Evolutionary conservation across 2,329 filamentous ascomycete genomes (phyloP).

Genomic region (Cryphonectria naterciae): DNA sequence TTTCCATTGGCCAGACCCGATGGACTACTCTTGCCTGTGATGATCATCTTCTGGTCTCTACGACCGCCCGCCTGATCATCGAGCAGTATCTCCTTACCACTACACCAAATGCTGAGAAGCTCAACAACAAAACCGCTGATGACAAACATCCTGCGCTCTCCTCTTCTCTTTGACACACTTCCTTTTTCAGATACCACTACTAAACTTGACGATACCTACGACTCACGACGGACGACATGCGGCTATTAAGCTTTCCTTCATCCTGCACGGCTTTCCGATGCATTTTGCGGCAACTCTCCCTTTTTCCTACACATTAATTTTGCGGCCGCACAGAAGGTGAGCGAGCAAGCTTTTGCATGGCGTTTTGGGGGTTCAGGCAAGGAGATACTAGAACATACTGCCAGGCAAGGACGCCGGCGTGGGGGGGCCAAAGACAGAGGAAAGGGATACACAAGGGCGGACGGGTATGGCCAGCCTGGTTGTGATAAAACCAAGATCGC

Average conservation of each 20-base stretch:
- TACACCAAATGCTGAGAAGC: neutral
- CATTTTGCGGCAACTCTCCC: constrained; percentile 15
- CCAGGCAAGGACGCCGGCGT: neutral
- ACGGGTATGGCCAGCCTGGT: neutral
- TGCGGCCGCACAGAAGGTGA: constrained; percentile 12
- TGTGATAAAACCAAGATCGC: neutral
- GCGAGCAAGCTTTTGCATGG: constrained; percentile 22
- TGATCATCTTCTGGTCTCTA: constrained; percentile 2
- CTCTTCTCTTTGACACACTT: constrained; percentile 23
- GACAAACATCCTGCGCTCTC: neutral
- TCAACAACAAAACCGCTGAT: neutral
- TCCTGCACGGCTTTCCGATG: constrained; percentile 15
- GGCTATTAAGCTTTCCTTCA: constrained; percentile 16
- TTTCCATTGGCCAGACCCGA: neutral
- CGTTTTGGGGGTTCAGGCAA: constrained; percentile 17
- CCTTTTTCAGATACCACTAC: constrained; percentile 26
- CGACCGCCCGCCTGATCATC: neutral
- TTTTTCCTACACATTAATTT: constrained; percentile 22
- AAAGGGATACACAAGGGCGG: constrained; percentile 19
- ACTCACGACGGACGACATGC: constrained; percentile 23
- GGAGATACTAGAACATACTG: constrained; percentile 12
- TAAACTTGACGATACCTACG: constrained; percentile 23
- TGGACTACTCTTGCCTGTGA: constrained; percentile 12
- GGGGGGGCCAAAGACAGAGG: neutral
- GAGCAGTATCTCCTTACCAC: neutral